Evolutionary conservation across 208 protist species (phyloP).

Genomic region (Leishmania arabica): DNA sequence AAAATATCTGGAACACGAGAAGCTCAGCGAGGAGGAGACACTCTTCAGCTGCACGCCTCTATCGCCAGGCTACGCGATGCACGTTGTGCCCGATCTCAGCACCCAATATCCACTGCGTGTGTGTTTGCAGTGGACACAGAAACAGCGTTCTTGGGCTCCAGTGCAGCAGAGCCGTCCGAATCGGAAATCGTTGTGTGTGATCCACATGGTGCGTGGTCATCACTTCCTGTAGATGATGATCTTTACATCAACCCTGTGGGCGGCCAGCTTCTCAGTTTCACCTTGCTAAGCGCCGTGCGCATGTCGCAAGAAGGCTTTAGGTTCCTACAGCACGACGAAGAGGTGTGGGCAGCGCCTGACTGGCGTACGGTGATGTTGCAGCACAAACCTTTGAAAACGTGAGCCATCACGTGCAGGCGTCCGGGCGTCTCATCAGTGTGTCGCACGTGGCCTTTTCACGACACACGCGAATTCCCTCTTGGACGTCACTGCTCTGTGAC

Average conservation of each 20-base stretch:
- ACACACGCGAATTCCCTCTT: background rate
- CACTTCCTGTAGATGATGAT: slow-evolving; percentile 33
- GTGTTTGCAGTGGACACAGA: slow-evolving; percentile 43
- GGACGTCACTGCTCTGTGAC: background rate
- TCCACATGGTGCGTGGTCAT: slow-evolving; percentile 17
- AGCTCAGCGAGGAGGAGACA: slow-evolving; percentile 1
- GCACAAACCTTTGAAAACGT: background rate
- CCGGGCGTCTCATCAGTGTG: background rate
- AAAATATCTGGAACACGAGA: slow-evolving; percentile 18
- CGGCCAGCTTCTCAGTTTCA: slow-evolving; percentile 34
- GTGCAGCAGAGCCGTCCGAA: slow-evolving; percentile 17
- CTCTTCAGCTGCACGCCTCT: slow-evolving; percentile 22
- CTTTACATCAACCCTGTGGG: slow-evolving; percentile 47
- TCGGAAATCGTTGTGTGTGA: slow-evolving; percentile 20
- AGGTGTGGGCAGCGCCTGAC: slow-evolving; percentile 21
- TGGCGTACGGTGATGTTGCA: slow-evolving; percentile 12
- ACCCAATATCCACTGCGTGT: slow-evolving; percentile 12
- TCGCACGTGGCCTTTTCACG: background rate
- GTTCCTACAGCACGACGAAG: slow-evolving; percentile 15
- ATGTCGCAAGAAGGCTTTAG: slow-evolving; percentile 13
- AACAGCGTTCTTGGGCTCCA: slow-evolving; percentile 29
- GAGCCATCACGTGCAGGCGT: background rate
- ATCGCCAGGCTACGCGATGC: slow-evolving; percentile 37
- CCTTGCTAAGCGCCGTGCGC: slow-evolving; percentile 36
- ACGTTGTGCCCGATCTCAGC: slow-evolving; percentile 21